A percentile compares a stretch with the other conserved stretches of the same genome.
Evolutionary conservation across 139 green algal genomes (phyloP).

Genomic region (Dunaliella primolecta): DNA sequence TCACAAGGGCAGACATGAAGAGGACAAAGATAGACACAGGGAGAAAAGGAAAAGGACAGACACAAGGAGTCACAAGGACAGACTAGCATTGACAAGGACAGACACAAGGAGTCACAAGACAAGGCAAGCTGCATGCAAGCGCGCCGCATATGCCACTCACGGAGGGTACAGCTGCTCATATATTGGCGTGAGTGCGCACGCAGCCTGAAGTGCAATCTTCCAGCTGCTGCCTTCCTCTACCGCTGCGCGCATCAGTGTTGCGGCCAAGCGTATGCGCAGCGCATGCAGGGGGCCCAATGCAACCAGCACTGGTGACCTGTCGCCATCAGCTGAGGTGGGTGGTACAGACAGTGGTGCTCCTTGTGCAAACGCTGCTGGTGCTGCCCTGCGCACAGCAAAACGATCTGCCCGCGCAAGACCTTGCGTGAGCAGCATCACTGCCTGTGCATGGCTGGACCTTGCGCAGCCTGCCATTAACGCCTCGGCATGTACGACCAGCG

Average conservation of each 20-base stretch:
- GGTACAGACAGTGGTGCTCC: not conserved
- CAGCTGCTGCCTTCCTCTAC: constrained; percentile 39
- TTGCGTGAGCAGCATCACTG: not conserved
- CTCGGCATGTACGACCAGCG: not conserved
- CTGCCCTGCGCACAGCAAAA: not conserved
- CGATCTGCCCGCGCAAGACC: no score
- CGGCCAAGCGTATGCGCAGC: constrained; percentile 34
- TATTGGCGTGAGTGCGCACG: constrained; percentile 26
- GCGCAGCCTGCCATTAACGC: not conserved
- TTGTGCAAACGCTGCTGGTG: constrained; percentile 1
- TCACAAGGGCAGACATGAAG: no score
- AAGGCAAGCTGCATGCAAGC: no score
- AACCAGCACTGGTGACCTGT: not conserved
- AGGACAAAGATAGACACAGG: no score
- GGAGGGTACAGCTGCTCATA: constrained; percentile 51
- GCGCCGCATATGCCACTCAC: not conserved
- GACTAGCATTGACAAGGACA: no score
- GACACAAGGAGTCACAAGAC: no score
- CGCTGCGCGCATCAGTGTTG: constrained; percentile 35
- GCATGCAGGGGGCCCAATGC: constrained; percentile 29
- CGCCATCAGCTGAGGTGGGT: not conserved
- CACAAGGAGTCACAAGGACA: no score
- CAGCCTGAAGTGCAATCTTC: constrained; percentile 35
- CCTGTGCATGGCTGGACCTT: no score
- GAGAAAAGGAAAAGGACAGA: no score